Evolutionary conservation across 345 rosid species (phyloP).

Genomic region (Syzygium jambos): DNA sequence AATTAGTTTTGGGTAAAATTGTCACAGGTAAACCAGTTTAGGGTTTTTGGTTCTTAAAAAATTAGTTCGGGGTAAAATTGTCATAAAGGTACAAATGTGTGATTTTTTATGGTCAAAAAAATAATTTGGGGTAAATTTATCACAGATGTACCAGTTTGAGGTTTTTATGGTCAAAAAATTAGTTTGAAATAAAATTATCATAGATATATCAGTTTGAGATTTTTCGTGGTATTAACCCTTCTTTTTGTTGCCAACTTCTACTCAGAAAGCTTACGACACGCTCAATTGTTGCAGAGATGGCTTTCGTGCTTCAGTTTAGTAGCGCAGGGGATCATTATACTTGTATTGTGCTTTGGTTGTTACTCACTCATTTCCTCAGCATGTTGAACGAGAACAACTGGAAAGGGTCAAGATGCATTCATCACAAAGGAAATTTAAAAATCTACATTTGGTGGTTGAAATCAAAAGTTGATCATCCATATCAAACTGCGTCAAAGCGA

Average conservation of each 20-base stretch:
- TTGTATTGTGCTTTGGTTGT: not conserved
- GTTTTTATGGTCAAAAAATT: too few relatives aligned
- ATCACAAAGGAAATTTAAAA: not conserved
- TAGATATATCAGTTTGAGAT: fast-evolving
- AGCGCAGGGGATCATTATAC: not conserved
- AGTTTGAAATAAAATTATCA: too few relatives aligned
- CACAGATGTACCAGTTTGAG: too few relatives aligned
- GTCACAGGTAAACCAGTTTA: too few relatives aligned
- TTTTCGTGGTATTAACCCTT: too few relatives aligned
- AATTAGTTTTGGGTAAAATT: too few relatives aligned
- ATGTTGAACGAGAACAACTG: not conserved
- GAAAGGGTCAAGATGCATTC: not conserved
- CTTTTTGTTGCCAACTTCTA: not conserved
- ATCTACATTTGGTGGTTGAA: not conserved
- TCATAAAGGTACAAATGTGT: too few relatives aligned
- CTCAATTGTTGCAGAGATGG: not conserved
- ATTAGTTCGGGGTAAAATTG: too few relatives aligned
- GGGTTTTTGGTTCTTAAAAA: too few relatives aligned
- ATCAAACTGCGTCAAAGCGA: not conserved
- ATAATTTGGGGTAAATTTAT: too few relatives aligned
- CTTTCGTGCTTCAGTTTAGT: not conserved
- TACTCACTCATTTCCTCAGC: not conserved
- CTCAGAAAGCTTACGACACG: not conserved
- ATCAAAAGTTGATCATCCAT: not conserved
- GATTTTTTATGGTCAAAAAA: too few relatives aligned